Evolutionary conservation across 208 protist species (phyloP).

Genomic region (Porcisia hertigi): DNA sequence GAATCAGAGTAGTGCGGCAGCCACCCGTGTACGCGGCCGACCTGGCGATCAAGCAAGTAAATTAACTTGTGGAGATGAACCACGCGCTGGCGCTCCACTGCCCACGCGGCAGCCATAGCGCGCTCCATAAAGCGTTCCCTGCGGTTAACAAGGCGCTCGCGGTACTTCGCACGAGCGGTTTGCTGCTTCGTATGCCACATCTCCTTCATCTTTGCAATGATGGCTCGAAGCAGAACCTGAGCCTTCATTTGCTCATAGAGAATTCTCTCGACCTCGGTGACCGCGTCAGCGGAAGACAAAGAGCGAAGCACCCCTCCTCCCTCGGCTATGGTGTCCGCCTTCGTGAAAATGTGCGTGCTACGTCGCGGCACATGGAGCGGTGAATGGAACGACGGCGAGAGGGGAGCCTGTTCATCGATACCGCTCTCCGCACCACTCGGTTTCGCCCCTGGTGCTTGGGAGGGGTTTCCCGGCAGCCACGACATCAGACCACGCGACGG

Average conservation of each 20-base stretch:
- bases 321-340: background rate
- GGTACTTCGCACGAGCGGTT: slow-evolving; percentile 40
- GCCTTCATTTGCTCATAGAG: slow-evolving; percentile 82
- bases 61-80: slow-evolving; percentile 81
- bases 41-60: slow-evolving; percentile 64
- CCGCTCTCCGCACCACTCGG: background rate
- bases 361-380: background rate
- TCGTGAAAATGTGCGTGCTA: slow-evolving; percentile 9
- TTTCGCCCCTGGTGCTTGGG: background rate
- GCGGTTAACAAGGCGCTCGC: slow-evolving; percentile 38
- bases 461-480: background rate
- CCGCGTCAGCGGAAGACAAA: slow-evolving; percentile 25
- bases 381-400: background rate
- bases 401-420: background rate
- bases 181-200: slow-evolving; percentile 67
- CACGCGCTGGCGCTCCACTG: slow-evolving; percentile 66
- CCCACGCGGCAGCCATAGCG: slow-evolving; percentile 48
- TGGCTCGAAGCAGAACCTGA: slow-evolving; percentile 66
- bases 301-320: background rate
- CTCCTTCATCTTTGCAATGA: slow-evolving; percentile 71
- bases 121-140: slow-evolving; percentile 34
- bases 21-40: slow-evolving; percentile 63
- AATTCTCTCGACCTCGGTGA: slow-evolving; percentile 56
- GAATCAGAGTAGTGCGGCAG: slow-evolving; percentile 74
- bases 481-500: background rate